Percentiles rank a stretch among this genome's conserved stretches.
These are phyloP conservation scores for Ceraceosorus bombacis DNA, from an alignment of 1,284 basidiomycete species.

Conservation along the genomic window DNA sequence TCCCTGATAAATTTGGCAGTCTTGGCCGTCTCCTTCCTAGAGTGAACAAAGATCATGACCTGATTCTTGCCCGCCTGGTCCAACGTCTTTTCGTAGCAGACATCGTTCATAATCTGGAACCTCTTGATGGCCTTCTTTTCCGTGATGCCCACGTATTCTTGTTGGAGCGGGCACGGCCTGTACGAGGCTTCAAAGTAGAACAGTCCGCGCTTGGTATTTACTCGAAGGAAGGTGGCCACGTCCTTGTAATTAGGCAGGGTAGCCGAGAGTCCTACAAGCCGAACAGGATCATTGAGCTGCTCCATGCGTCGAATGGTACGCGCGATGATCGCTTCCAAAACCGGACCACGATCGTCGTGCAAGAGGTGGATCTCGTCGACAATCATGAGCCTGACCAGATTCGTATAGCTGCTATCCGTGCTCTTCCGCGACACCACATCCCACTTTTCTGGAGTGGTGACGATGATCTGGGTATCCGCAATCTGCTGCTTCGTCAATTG, in stretches of 20 bases:
- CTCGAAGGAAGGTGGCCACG: slow-evolving; percentile 95
- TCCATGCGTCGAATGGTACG: slow-evolving; percentile 91
- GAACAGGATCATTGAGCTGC: slow-evolving; percentile 68
- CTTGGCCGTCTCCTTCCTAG: slow-evolving; percentile 95
- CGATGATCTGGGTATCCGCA: slow-evolving; percentile 93
- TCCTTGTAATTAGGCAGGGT: slow-evolving; percentile 97
- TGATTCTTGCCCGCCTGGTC: slow-evolving; percentile 46
- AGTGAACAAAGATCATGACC: slow-evolving; percentile 86
- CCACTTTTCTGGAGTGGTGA: slow-evolving; percentile 99
- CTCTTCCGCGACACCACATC: slow-evolving; percentile 92
- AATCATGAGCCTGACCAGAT: slow-evolving; percentile 90
- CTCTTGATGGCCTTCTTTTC: slow-evolving; percentile 99
- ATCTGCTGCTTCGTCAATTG: slow-evolving; percentile 99
- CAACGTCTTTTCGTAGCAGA: slow-evolving; percentile 84
- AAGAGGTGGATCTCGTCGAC: slow-evolving; percentile 97
- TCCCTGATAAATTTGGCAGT: slow-evolving; percentile 92
- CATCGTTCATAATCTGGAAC: slow-evolving; percentile 96
- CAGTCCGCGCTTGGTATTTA: slow-evolving; percentile 81
- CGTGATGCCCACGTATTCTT: slow-evolving; percentile 94
- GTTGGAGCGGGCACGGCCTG: slow-evolving; percentile 91
- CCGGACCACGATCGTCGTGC: slow-evolving; percentile 96
- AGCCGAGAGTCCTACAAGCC: slow-evolving; percentile 88
- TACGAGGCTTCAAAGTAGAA: slow-evolving; percentile 89
- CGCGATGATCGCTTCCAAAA: slow-evolving; percentile 84
- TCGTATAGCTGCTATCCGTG: slow-evolving; percentile 93